Conservation (phyloP, 139 green algal genomes). For the Chara braunii region DNA sequence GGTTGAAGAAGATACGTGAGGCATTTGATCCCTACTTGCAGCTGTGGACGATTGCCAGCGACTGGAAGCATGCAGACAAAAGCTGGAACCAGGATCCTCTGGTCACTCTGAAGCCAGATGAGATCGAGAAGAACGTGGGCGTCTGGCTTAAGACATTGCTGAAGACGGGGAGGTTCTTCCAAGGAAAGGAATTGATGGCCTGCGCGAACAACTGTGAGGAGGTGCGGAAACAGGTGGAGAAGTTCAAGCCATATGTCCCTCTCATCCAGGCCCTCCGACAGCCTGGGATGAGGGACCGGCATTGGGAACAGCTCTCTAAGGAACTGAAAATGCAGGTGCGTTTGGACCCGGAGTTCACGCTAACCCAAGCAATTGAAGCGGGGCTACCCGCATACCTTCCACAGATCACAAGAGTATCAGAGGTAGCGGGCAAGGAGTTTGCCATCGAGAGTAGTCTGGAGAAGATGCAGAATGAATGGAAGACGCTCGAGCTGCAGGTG, state of each 20-base stretch:
- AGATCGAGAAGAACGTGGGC: conserved; percentile 56
- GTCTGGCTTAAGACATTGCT: conserved; percentile 56
- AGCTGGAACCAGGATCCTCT: conserved; percentile 59
- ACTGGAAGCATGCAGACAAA: conserved; percentile 36
- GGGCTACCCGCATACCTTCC: conserved; percentile 54
- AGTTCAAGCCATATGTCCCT: conserved; percentile 63
- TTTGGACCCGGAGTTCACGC: conserved; percentile 45
- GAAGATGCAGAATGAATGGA: conserved; percentile 73
- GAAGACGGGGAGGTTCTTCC: conserved; percentile 52
- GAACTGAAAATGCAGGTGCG: conserved; percentile 48
- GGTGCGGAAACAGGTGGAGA: conserved; percentile 53
- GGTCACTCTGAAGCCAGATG: conserved; percentile 53
- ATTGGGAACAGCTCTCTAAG: conserved; percentile 59
- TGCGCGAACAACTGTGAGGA: conserved; percentile 55
- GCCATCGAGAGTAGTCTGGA: conserved; percentile 65
- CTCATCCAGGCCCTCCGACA: conserved; percentile 60
- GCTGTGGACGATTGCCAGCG: conserved; percentile 59
- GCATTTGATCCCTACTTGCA: conserved; percentile 68
- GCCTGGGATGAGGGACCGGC: conserved; percentile 63
- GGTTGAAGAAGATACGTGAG: conserved; percentile 51
- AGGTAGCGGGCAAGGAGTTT: conserved; percentile 70
- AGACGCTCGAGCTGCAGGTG: conserved; percentile 55
- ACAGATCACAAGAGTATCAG: conserved; percentile 53
- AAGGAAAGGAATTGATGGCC: conserved; percentile 42
- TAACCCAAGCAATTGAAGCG: conserved; percentile 51